phyloP scores from a whole-genome alignment of 805 yeast genomes.

The Barnettozyma pratensis region DNA sequence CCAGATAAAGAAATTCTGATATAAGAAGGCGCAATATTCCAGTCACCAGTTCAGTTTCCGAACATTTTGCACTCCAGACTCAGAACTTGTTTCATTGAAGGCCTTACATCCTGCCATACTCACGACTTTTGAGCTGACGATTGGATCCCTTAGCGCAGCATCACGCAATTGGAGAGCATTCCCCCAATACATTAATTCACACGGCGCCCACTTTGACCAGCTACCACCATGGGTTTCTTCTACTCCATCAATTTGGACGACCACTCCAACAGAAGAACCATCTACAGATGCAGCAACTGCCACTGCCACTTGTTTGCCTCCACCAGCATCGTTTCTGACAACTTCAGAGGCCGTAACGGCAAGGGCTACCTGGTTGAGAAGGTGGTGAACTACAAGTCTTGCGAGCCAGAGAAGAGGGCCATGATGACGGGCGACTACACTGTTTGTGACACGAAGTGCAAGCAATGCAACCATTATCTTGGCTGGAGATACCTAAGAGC shows the following conservation, averaged over 20 bases:
- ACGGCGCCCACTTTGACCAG: too few relatives aligned
- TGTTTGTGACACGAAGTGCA: slow-evolving; percentile 54
- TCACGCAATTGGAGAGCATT: too few relatives aligned
- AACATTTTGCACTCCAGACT: too few relatives aligned
- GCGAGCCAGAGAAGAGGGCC: slow-evolving; percentile 32
- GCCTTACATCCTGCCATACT: too few relatives aligned
- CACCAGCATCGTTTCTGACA: slow-evolving; percentile 20
- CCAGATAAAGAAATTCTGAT: too few relatives aligned
- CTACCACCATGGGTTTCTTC: slow-evolving; percentile 15
- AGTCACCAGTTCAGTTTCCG: too few relatives aligned
- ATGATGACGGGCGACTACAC: slow-evolving; percentile 59
- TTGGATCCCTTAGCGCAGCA: too few relatives aligned
- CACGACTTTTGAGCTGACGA: too few relatives aligned
- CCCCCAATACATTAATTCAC: too few relatives aligned
- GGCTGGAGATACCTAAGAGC: slow-evolving; percentile 65
- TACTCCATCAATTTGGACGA: slow-evolving; percentile 16
- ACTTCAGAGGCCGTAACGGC: slow-evolving; percentile 53
- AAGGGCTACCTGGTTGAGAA: slow-evolving; percentile 48
- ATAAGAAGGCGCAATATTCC: too few relatives aligned
- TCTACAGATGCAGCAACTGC: slow-evolving; percentile 19
- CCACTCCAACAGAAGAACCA: slow-evolving; percentile 8
- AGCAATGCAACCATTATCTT: slow-evolving; percentile 44
- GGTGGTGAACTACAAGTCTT: slow-evolving; percentile 39
- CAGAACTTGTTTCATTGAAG: too few relatives aligned
- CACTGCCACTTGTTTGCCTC: slow-evolving; percentile 19